Base-by-base conservation (phyloP, 495 filamentous ascomycete species). In the Aspergillus nanangensis region DNA sequence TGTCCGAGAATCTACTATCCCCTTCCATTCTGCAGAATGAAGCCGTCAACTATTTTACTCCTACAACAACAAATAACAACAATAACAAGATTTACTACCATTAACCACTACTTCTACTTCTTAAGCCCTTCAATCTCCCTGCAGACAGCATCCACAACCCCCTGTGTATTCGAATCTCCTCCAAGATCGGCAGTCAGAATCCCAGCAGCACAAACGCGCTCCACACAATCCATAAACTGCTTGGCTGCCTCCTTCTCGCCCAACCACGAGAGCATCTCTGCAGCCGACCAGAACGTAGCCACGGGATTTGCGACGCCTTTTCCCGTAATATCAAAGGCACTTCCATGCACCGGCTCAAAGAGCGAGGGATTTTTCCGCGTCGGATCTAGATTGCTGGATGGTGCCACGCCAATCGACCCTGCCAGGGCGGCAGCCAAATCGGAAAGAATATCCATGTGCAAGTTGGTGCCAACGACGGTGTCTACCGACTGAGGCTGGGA, bases 291-390 rank as follows among this genome's bases (percentile, higher is more conserved):
- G 53, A 87, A 80, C 1, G 82, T 83, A 4, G 75, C 84, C 1
- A 88, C 75, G 0, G 84, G 84, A 57, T 89, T 89, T 4, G 84
- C 84, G 22, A 86, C 69, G 0, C 82, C 83, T 60, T 82, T 82
- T 0, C 84, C 84, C 3, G 81, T 80, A 40, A 89, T 87, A 51
- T 88, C 84, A 10, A 83, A 83, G 1, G 81, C 81, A 31, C 72
- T 77, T 1, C 82, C 81, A 50, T 84, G 81, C 24, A 84, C 82
- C 1, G 80, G 80, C 66, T 84, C 81, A 50, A 85, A 85, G 69
- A 85, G 77, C 22, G 71, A 78, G 1, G 82, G 81, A 44, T 73
- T 72, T 59, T 74, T 45, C 34, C 81, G 62, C 3, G 77, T 83
- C 3, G 81, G 81, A 51, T 84, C 80, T 4, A 85, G 72, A 48